Conservation (phyloP, 1,139 yeast species). For the Geotrichum carabidarum region DNA sequence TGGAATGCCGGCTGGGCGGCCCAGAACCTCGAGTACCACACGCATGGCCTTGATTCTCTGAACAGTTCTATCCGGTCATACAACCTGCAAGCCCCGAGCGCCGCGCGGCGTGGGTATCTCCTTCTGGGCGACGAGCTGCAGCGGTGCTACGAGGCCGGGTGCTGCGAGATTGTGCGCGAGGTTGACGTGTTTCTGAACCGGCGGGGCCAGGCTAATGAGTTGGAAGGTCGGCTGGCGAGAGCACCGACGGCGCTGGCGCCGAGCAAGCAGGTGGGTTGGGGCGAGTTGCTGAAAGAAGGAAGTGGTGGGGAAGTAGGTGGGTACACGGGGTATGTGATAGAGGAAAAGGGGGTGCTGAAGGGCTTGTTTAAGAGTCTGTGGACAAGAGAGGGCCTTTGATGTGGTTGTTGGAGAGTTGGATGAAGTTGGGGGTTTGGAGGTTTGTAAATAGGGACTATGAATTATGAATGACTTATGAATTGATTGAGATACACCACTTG, state of each 20-base stretch:
- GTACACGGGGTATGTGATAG: conserved; percentile 1
- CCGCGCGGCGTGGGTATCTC: conserved; percentile 67
- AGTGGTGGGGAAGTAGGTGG: neutral
- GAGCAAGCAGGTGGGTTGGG: no score
- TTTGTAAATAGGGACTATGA: no score
- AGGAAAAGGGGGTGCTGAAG: conserved; percentile 35
- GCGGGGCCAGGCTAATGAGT: no score
- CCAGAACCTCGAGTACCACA: conserved; percentile 40
- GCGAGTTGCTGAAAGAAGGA: no score
- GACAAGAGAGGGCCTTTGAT: neutral
- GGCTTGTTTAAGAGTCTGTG: conserved; percentile 31
- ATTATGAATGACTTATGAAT: no score
- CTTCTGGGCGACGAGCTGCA: conserved; percentile 48
- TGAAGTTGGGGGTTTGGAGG: no score
- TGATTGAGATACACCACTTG: no score
- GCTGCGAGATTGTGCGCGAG: neutral
- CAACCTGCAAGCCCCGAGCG: conserved; percentile 73
- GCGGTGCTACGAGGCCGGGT: neutral
- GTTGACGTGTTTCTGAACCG: neutral
- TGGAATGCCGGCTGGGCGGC: conserved; percentile 39
- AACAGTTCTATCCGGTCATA: conserved; percentile 64
- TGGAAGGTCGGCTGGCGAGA: no score
- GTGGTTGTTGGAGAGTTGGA: no score
- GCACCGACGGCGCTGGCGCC: no score
- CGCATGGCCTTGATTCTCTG: conserved; percentile 45